phyloP scores from a whole-genome alignment of 2,329 filamentous ascomycete genomes.

The Daldinia sp. region DNA sequence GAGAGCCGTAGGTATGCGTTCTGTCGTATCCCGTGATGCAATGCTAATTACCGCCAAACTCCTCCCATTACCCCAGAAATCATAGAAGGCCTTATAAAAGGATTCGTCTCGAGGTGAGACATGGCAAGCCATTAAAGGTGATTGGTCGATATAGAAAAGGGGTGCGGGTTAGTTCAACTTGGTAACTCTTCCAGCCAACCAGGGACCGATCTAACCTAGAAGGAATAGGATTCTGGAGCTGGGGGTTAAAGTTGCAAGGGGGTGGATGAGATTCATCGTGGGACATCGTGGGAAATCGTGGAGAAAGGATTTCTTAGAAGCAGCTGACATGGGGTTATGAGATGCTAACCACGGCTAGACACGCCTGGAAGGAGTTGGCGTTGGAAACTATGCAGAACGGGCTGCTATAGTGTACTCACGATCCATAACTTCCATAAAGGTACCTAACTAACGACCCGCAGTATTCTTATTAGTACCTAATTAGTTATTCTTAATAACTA shows the following conservation, averaged over 20 bases:
- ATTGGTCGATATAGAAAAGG: constrained; percentile 21
- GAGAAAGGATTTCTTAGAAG: constrained; percentile 23
- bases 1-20: constrained; percentile 2
- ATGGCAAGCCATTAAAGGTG: constrained; percentile 6
- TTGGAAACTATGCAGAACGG: too few relatives aligned
- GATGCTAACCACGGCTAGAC: not conserved
- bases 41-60: constrained; percentile 11
- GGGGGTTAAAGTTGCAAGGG: constrained; percentile 1
- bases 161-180: constrained; percentile 8
- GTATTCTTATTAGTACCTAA: not conserved
- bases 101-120: constrained; percentile 10
- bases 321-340: constrained; percentile 17
- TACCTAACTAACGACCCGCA: not conserved
- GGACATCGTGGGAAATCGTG: constrained; percentile 7
- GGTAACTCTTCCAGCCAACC: constrained; percentile 16
- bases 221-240: not conserved
- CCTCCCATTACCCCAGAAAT: constrained; percentile 31
- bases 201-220: constrained; percentile 7
- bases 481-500: too few relatives aligned
- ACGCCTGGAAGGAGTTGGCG: not conserved
- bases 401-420: too few relatives aligned
- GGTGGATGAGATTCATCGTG: constrained; percentile 2
- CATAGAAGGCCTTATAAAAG: not conserved
- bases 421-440: too few relatives aligned
- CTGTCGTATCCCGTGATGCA: constrained; percentile 23